Evolutionary conservation across 495 filamentous ascomycete species (phyloP).

Genomic region (Aspergillus sclerotioniger): DNA sequence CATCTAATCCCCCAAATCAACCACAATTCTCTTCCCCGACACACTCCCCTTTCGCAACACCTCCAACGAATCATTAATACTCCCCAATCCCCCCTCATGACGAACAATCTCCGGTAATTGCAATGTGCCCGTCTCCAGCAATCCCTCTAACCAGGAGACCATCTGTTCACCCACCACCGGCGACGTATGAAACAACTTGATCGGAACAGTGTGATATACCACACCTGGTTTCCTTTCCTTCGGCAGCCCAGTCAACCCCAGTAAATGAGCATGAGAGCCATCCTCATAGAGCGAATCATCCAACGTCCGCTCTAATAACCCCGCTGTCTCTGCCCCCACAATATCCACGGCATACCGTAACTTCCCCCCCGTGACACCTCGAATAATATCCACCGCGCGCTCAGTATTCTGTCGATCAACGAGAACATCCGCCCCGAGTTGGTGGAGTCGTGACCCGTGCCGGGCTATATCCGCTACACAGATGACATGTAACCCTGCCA

Average conservation of each 20-base stretch:
- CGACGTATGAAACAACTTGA: constrained; percentile 66
- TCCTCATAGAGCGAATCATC: constrained; percentile 23
- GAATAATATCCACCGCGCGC: constrained; percentile 60
- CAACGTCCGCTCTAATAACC: constrained; percentile 47
- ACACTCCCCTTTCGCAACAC: constrained; percentile 54
- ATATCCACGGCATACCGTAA: constrained; percentile 64
- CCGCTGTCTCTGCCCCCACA: constrained; percentile 56
- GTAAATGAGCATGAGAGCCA: constrained; percentile 46
- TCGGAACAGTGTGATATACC: constrained; percentile 59
- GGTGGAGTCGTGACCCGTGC: constrained; percentile 54
- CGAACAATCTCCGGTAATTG: constrained; percentile 57
- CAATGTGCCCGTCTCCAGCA: constrained; percentile 49
- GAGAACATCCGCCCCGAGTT: constrained; percentile 55
- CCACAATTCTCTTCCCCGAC: constrained; percentile 59
- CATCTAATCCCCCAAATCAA: constrained; percentile 32
- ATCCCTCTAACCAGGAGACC: constrained; percentile 58
- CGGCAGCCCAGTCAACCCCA: constrained; percentile 62
- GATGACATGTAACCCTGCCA: constrained; percentile 56
- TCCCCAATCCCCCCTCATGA: constrained; percentile 56
- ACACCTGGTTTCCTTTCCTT: constrained; percentile 47
- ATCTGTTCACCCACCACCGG: constrained; percentile 54
- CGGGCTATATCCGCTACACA: constrained; percentile 59
- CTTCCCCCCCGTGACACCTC: constrained; percentile 48
- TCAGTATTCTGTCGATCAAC: constrained; percentile 60
- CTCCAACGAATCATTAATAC: constrained; percentile 62